Conservation (phyloP, 306 rosid species). For the Rosa multiflora region DNA sequence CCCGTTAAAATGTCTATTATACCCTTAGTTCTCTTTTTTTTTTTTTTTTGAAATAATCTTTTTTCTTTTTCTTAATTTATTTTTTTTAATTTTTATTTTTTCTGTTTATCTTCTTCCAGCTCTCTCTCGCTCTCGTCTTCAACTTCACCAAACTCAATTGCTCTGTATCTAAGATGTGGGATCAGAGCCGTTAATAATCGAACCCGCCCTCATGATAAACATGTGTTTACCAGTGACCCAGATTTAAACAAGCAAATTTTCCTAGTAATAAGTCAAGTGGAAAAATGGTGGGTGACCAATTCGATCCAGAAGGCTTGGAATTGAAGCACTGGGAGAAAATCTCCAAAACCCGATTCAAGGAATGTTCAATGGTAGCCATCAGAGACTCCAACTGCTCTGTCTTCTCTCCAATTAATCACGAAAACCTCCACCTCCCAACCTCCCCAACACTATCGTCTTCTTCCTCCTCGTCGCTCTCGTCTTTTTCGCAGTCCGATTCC, state of each 20-base stretch:
- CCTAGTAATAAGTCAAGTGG: background rate
- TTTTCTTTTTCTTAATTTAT: too few species aligned
- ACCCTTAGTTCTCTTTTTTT: too few species aligned
- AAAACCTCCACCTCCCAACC: slow-evolving; percentile 35
- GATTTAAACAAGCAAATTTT: background rate
- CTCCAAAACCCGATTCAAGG: slow-evolving; percentile 12
- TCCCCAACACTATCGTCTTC: slow-evolving; percentile 17
- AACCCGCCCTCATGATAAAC: too few species aligned
- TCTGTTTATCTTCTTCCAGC: too few species aligned
- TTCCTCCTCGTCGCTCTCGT: slow-evolving; percentile 28
- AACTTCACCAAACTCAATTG: too few species aligned
- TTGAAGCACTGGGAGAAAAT: background rate
- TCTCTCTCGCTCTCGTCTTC: too few species aligned
- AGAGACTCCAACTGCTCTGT: slow-evolving; percentile 32
- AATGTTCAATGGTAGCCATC: slow-evolving; percentile 41
- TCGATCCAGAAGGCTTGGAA: background rate
- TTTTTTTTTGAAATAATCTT: too few species aligned
- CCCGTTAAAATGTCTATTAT: too few species aligned
- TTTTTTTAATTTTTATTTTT: too few species aligned
- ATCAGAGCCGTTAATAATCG: too few species aligned
- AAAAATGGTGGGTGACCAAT: slow-evolving; percentile 5
- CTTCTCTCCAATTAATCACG: slow-evolving; percentile 54
- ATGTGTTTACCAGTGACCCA: background rate
- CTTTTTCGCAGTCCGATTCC: slow-evolving; percentile 45
- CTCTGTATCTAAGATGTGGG: too few species aligned